Percentiles rank a stretch among this genome's conserved stretches.
Conservation (phyloP, 2,329 filamentous ascomycete genomes). For the Penicillium sp. region DNA sequence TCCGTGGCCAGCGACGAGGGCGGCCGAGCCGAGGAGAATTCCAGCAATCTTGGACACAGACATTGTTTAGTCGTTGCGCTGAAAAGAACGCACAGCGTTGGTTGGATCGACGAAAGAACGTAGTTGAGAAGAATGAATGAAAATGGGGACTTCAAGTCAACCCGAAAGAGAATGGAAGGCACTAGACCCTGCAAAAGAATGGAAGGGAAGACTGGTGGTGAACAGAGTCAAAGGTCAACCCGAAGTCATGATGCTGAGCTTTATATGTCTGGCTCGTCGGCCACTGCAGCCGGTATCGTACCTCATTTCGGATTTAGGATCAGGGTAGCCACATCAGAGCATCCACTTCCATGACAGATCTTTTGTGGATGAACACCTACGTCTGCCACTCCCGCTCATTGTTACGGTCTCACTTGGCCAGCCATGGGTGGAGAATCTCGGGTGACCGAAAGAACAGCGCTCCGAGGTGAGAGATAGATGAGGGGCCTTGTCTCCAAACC, state of each 20-base stretch:
- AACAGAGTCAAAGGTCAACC: constrained; percentile 16
- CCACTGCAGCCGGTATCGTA: constrained; percentile 6
- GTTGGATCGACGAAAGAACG: constrained; percentile 19
- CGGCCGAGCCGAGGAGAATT: constrained; percentile 35
- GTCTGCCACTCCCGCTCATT: constrained; percentile 14
- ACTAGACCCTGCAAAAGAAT: constrained; percentile 33
- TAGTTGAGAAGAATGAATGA: constrained; percentile 28
- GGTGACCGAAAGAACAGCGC: constrained; percentile 16
- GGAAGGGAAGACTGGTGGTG: constrained; percentile 27
- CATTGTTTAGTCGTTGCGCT: constrained; percentile 26
- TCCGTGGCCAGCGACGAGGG: constrained; percentile 41
- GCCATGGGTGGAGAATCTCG: constrained; percentile 27
- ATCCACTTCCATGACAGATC: constrained; percentile 18
- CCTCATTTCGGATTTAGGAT: no score
- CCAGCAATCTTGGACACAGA: constrained; percentile 35
- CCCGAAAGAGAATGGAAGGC: constrained; percentile 30
- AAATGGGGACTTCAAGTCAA: constrained; percentile 36
- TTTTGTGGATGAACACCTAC: constrained; percentile 12
- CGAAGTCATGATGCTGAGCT: background rate
- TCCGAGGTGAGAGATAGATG: constrained; percentile 32
- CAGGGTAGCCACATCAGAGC: constrained; percentile 9
- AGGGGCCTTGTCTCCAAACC: constrained; percentile 16
- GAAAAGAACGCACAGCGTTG: constrained; percentile 34
- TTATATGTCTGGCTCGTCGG: constrained; percentile 19
- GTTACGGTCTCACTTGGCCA: constrained; percentile 7